Conservation (phyloP, 352 stramenopile species). For the Pythium utonaiense region DNA sequence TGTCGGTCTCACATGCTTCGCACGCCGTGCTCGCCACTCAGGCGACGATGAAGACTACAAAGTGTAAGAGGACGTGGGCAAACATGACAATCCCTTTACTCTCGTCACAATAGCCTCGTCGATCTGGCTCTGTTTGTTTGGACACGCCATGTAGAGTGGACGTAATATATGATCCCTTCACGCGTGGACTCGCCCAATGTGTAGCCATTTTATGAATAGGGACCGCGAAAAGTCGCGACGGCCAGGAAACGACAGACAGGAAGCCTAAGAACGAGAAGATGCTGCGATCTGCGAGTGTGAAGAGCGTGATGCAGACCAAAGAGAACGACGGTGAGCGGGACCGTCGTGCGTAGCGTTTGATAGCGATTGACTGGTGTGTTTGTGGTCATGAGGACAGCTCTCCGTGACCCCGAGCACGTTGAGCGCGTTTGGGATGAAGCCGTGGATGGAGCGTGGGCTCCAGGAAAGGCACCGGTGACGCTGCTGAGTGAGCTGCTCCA, state of each 20-base stretch:
- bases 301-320: conserved; percentile 28
- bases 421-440: conserved; percentile 61
- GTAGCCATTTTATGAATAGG: neutral
- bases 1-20: conserved; percentile 57
- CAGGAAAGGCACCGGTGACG: conserved; percentile 52
- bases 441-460: conserved; percentile 57
- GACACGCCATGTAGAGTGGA: neutral
- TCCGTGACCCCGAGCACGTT: conserved; percentile 39
- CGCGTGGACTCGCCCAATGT: neutral
- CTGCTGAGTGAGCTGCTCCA: conserved; percentile 54
- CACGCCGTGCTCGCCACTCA: conserved; percentile 34
- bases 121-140: too few species aligned
- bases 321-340: conserved; percentile 16
- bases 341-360: neutral
- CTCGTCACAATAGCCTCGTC: too few species aligned
- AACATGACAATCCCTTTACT: too few species aligned
- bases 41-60: conserved; percentile 20
- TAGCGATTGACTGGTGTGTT: neutral
- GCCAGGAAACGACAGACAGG: neutral
- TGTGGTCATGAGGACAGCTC: conserved; percentile 6
- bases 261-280: conserved; percentile 12
- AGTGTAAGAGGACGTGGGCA: conserved; percentile 5
- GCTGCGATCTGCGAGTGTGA: conserved; percentile 30
- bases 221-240: conserved; percentile 15
- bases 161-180: neutral